Evolutionary conservation across 2,329 filamentous ascomycete genomes (phyloP), one percentile per base, ranked within the genome.

Genomic region (Pyrenophora graminea): DNA sequence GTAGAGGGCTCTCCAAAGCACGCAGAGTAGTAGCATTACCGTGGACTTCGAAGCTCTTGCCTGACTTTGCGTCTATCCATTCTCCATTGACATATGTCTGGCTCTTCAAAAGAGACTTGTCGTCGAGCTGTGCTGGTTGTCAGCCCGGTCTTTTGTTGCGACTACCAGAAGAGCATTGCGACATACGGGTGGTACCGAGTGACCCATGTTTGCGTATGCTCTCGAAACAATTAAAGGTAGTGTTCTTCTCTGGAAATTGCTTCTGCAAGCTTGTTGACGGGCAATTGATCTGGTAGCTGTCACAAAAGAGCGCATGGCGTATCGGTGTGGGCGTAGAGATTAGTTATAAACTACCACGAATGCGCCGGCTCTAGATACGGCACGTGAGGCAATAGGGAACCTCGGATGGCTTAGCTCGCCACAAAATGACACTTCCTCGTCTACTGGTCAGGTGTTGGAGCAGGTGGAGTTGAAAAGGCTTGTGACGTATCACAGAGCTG

Each of bases 41-140:
- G 38, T 62, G 81, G 53, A 97, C 90, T 71, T 94, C 87, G 74
- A 97, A 99, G 39, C 91, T 96, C 82, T 95, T 86, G 69, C 91
- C 90, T 1, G 91, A 96, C 68, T 85, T 84, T 63, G 93, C 90
- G 63, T 83, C 82, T 56, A 95, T 84, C 90, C 92, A 99, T 82
- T 96, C 83, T 67, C 94, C 94, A 72, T 99, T 93, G 68, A 97
- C 86, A 70, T 93, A 97, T 67, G 85, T 77, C 70, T 92, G 84
- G 63, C 87, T 85, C 79, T 95, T 97, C 67, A 97, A 84, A 53
- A 99, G 83, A 19, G 74, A 77, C 56, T 75, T 74, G 63, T 81
- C 78, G 53, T 74, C 79, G 55, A 81, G 74, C 74, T 77, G 51
- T 18, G 18, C 18, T 8, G n/a, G n/a, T 31, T 15, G 53, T 66